These are phyloP conservation scores for Taphrina betulina DNA, from an alignment of 1,139 yeast species.

Conservation along the genomic window DNA sequence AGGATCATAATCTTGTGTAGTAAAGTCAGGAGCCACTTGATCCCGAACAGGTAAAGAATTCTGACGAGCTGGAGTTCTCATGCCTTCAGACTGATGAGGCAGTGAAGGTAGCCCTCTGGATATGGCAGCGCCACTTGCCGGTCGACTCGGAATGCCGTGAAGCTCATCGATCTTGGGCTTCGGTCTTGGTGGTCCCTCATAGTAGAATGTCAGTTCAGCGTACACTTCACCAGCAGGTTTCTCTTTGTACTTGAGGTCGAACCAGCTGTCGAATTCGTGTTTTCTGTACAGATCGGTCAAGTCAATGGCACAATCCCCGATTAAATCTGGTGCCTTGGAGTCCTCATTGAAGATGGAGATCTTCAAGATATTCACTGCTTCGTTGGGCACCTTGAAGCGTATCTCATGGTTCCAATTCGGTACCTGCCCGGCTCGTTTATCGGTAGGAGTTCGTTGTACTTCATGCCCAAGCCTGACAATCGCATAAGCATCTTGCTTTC, in stretches of 20 bases:
- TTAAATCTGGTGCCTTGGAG: constrained; percentile 78
- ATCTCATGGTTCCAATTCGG: constrained; percentile 61
- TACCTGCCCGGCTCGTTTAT: constrained; percentile 83
- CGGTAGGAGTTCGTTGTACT: constrained; percentile 70
- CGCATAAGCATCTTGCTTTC: constrained; percentile 86
- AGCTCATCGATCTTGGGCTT: constrained; percentile 13
- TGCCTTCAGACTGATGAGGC: neutral
- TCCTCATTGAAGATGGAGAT: constrained; percentile 83
- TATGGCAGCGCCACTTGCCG: neutral
- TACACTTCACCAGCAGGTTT: constrained; percentile 84
- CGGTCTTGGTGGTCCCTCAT: constrained; percentile 49
- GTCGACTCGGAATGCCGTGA: neutral
- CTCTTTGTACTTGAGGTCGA: constrained; percentile 63
- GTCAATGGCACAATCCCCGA: constrained; percentile 79
- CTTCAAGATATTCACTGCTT: constrained; percentile 52
- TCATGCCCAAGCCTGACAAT: constrained; percentile 76
- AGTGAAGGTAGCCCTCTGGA: neutral
- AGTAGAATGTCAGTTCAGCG: constrained; percentile 88
- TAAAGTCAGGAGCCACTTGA: too few relatives aligned
- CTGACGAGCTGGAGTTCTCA: neutral
- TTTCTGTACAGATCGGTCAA: constrained; percentile 58
- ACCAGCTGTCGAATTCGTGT: constrained; percentile 89
- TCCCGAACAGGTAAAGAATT: neutral
- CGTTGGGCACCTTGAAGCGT: constrained; percentile 37
- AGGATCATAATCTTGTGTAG: too few relatives aligned